Percentiles rank a stretch among this genome's conserved stretches.
Evolutionary conservation across 495 filamentous ascomycete genomes (phyloP).

Genomic region (Stereocaulon alpinum): DNA sequence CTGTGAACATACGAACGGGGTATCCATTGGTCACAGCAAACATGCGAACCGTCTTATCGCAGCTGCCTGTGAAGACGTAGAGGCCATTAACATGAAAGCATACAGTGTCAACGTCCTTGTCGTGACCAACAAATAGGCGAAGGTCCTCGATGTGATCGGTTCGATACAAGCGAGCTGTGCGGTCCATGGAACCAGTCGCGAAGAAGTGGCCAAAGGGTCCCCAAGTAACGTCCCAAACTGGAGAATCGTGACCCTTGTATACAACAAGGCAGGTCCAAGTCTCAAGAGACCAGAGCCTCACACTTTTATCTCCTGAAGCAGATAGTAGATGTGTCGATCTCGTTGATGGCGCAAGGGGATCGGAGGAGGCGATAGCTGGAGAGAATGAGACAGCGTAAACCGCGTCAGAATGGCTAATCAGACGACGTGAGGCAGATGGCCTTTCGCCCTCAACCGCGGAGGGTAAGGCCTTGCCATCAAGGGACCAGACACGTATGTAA

Average conservation of each 20-base stretch:
- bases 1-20: conserved; percentile 82
- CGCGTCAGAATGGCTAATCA: conserved; percentile 85
- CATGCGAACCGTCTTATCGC: conserved; percentile 89
- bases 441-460: conserved; percentile 31
- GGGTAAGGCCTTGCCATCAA: conserved; percentile 59
- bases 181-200: conserved; percentile 72
- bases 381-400: conserved; percentile 87
- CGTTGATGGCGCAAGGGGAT: conserved; percentile 44
- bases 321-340: conserved; percentile 71
- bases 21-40: conserved; percentile 83
- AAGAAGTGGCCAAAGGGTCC: conserved; percentile 96
- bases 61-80: conserved; percentile 84
- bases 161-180: conserved; percentile 79
- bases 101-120: conserved; percentile 73
- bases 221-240: conserved; percentile 81
- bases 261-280: conserved; percentile 80
- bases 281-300: conserved; percentile 89
- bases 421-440: conserved; percentile 58
- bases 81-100: conserved; percentile 87
- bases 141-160: conserved; percentile 86
- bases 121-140: conserved; percentile 83
- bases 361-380: conserved; percentile 49
- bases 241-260: conserved; percentile 83
- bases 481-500: conserved; percentile 85
- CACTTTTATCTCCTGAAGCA: conserved; percentile 71